Percentiles rank a stretch among this genome's conserved stretches.
Evolutionary conservation across 2,329 filamentous ascomycete species (phyloP).

Genomic region (Bipolaris oryzae): DNA sequence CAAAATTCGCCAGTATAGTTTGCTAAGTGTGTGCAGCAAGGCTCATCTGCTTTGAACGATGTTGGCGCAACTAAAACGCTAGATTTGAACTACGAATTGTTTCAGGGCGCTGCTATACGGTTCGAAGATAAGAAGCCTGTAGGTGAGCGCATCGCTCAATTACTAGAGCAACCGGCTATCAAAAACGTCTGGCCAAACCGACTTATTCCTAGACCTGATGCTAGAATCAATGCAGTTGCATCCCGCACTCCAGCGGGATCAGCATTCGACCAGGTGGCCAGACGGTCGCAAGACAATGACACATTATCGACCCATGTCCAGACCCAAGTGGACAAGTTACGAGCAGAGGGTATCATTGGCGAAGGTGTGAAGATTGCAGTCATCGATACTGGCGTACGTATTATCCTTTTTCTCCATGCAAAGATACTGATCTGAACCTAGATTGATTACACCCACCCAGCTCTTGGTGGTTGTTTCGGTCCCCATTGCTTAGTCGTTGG

Average conservation of each 20-base stretch:
- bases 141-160: not conserved
- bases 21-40: not conserved
- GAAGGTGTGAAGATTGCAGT: constrained; percentile 54
- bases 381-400: constrained; percentile 47
- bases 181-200: not conserved
- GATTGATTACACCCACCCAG: not conserved
- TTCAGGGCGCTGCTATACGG: not conserved
- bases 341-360: constrained; percentile 53
- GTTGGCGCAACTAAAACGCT: not conserved
- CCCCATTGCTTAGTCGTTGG: not conserved
- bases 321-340: constrained; percentile 47
- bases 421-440: not conserved
- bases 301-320: constrained; percentile 34
- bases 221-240: not conserved
- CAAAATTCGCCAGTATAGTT: not conserved
- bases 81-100: not conserved
- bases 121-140: not conserved
- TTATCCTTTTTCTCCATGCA: not conserved
- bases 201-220: not conserved
- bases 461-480: not conserved
- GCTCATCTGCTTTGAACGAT: not conserved
- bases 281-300: not conserved
- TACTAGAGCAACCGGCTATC: not conserved
- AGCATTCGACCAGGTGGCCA: not conserved
- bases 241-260: not conserved